phyloP scores from a whole-genome alignment of 352 stramenopile genomes.

The Globisporangium middletonii region DNA sequence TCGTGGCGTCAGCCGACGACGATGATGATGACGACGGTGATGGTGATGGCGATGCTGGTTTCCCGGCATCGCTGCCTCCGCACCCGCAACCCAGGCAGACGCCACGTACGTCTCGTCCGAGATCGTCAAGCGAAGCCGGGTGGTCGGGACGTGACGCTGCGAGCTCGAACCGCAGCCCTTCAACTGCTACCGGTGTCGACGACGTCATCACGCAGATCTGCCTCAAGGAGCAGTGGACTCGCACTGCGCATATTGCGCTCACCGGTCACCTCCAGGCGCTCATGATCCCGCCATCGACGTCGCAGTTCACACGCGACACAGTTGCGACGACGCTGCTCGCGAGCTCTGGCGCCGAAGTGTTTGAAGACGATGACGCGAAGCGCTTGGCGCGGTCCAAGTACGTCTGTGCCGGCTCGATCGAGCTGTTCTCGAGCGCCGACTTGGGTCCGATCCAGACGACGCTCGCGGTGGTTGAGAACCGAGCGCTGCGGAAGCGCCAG shows the following conservation, averaged over 20 bases:
- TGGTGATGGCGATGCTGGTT: neutral
- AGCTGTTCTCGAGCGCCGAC: conserved; percentile 20
- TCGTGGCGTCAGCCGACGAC: neutral
- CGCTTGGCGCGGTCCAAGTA: conserved; percentile 9
- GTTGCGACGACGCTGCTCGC: conserved; percentile 16
- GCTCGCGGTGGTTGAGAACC: conserved; percentile 5
- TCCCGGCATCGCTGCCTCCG: neutral
- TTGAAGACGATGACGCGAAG: neutral
- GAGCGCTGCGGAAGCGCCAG: conserved; percentile 5
- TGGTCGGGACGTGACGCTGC: neutral
- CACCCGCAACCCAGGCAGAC: neutral
- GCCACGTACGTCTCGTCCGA: neutral
- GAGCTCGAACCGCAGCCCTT: neutral
- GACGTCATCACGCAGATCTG: conserved; percentile 14
- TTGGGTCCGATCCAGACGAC: conserved; percentile 4
- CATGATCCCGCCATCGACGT: conserved; percentile 13
- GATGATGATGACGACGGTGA: neutral
- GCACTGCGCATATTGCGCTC: conserved; percentile 8
- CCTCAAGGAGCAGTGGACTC: conserved; percentile 14
- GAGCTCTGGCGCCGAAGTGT: neutral
- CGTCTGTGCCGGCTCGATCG: conserved; percentile 12
- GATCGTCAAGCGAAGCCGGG: neutral
- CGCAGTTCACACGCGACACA: conserved; percentile 18
- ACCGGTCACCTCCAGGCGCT: conserved; percentile 4
- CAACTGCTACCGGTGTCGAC: neutral